Conservation (phyloP, 139 green algal species). For the Chlorella sp. region DNA sequence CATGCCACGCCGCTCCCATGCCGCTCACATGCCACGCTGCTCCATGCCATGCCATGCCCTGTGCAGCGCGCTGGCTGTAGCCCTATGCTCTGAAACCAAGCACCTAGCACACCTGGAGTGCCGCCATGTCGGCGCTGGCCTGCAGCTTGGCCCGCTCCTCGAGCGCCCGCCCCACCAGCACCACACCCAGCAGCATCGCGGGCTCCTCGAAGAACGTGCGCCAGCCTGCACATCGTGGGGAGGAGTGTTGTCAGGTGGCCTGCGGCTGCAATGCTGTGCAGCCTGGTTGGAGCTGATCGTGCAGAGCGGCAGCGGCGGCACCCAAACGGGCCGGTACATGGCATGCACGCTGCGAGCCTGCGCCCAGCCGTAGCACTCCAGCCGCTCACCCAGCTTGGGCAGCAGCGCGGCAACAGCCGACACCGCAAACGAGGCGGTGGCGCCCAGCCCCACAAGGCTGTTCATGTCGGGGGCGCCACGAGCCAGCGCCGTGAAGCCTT, state of each 20-base stretch:
- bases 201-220: constrained; percentile 98
- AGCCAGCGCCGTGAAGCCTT: constrained; percentile 71
- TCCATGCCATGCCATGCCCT: background rate
- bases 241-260: too few relatives aligned
- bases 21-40: background rate
- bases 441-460: constrained; percentile 94
- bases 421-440: constrained; percentile 85
- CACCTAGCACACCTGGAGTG: constrained; percentile 59
- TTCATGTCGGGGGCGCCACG: constrained; percentile 95
- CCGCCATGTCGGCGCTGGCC: constrained; percentile 89
- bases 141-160: constrained; percentile 94
- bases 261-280: too few relatives aligned
- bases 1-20: too few relatives aligned
- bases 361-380: too few relatives aligned
- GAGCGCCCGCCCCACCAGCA: constrained; percentile 88
- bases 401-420: constrained; percentile 77
- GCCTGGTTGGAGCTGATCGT: too few relatives aligned
- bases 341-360: too few relatives aligned
- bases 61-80: background rate
- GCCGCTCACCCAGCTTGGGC: constrained; percentile 53
- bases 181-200: constrained; percentile 95
- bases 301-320: too few relatives aligned
- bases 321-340: too few relatives aligned
- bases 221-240: too few relatives aligned
- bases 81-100: background rate